Evolutionary conservation across 2,329 filamentous ascomycete genomes (phyloP), one percentile per base, ranked within the genome.

Genomic region (Basipetospora chlamydospora): DNA sequence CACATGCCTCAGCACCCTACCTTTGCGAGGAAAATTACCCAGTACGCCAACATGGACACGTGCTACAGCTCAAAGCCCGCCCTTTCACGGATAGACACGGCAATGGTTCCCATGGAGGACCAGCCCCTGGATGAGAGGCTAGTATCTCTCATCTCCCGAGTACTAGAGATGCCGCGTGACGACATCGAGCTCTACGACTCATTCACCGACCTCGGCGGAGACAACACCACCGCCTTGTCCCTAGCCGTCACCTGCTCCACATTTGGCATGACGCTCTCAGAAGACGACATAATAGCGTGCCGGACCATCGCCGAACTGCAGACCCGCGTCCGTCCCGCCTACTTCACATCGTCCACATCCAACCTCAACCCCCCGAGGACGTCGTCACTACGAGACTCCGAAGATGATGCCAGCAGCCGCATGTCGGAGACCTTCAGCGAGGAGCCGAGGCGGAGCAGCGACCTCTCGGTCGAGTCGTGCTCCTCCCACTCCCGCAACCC

Each of bases 241-340:
- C 44, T 61, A 10, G 46, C 51, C 23, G 49, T 46, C 26, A 49
- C 43, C n/a, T 61, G 56, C 39, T 48, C 56, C 47, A 46, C 45
- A 31, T 46, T 53, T n/a, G 57, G 57, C 20, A 47, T 61, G 32
- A 46, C 48, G 3, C 44, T 61, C 4, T 52, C 48, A 26, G 49
- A 53, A 3, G 50, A 54, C 33, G 63, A 66, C 38, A 59, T 64
- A 33, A 49, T 64, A 37, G 52, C 49, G 26, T 64, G 60, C 46
- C 52, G 51, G 33, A 66, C 56, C 3, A 47, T 66, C 28, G 56
- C 61, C 35, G 63, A 66, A 43, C 49, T 65, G 16, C 60, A 66
- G 46, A 60, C 57, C 2, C 54, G 55, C 41, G 49, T 61, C 18
- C 53, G 48, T 10, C 56, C 58, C 10, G 38, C 30, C 26, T n/a